Evolutionary conservation across 2,329 filamentous ascomycete species (phyloP).

Genomic region (Cordyceps tenuipes): DNA sequence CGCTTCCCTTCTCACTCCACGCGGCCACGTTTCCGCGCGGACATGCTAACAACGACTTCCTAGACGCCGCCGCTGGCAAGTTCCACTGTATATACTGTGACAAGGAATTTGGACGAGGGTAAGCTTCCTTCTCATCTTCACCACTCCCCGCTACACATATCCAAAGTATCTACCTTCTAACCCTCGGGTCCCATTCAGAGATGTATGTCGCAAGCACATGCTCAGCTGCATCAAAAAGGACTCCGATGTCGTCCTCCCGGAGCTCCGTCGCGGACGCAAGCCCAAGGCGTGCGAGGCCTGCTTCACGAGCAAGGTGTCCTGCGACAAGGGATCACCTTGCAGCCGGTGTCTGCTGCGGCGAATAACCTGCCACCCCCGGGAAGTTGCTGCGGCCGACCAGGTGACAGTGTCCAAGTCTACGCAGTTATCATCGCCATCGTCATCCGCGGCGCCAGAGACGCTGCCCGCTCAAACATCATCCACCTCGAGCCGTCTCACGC

Average conservation of each 20-base stretch:
- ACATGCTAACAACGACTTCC: not conserved
- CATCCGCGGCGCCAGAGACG: not conserved
- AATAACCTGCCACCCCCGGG: slow-evolving; percentile 10
- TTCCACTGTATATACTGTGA: slow-evolving; percentile 16
- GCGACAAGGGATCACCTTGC: slow-evolving; percentile 20
- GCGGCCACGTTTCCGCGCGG: not conserved
- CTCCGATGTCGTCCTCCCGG: slow-evolving; percentile 13
- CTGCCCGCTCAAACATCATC: not conserved
- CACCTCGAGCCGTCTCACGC: not conserved
- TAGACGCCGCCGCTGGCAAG: slow-evolving; percentile 13
- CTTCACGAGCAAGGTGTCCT: slow-evolving; percentile 22
- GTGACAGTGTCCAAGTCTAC: not conserved
- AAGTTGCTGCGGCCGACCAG: not conserved
- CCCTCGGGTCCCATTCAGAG: slow-evolving; percentile 1
- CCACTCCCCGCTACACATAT: too few relatives aligned
- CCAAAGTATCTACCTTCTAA: not conserved
- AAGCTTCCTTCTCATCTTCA: not conserved
- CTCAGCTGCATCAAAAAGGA: slow-evolving; percentile 16
- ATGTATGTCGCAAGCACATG: slow-evolving; percentile 22
- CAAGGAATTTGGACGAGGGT: slow-evolving; percentile 17
- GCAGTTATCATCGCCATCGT: not conserved
- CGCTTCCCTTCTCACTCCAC: not conserved
- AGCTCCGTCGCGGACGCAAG: slow-evolving; percentile 21
- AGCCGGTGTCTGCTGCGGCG: slow-evolving; percentile 18
- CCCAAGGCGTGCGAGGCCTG: slow-evolving; percentile 22